Percentiles rank a stretch among this genome's conserved stretches.
Evolutionary conservation across 306 rosid genomes (phyloP).

Genomic region (Parietaria judaica): DNA sequence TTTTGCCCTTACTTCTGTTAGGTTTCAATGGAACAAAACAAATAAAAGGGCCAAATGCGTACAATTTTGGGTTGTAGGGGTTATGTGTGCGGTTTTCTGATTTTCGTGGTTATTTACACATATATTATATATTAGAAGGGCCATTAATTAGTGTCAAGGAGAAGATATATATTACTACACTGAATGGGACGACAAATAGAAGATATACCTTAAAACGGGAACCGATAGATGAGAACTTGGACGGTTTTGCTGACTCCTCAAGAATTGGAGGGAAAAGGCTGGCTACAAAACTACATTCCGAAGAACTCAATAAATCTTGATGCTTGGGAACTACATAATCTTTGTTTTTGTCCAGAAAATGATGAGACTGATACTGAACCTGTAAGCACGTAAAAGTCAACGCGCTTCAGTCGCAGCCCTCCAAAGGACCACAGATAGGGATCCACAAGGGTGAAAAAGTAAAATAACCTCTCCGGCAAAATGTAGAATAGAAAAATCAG

Average conservation of each 20-base stretch:
- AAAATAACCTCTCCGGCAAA: conserved; percentile 86
- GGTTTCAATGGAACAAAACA: no score
- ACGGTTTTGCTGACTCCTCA: conserved; percentile 68
- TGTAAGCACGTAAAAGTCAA: conserved; percentile 24
- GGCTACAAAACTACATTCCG: conserved; percentile 76
- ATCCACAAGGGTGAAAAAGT: background rate
- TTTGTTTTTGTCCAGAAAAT: conserved; percentile 82
- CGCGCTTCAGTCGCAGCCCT: background rate
- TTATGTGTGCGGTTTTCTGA: no score
- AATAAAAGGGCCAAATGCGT: no score
- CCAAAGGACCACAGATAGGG: background rate
- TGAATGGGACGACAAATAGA: conserved; percentile 11
- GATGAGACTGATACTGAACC: conserved; percentile 92
- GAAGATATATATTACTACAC: no score
- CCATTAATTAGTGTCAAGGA: no score
- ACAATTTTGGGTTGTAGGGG: no score
- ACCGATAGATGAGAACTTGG: conserved; percentile 93
- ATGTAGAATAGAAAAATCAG: conserved; percentile 75
- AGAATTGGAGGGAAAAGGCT: conserved; percentile 69
- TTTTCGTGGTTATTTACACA: no score
- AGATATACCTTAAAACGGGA: conserved; percentile 71
- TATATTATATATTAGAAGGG: no score
- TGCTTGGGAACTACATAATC: conserved; percentile 94
- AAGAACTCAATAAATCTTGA: conserved; percentile 79
- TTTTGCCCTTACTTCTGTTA: no score